Evolutionary conservation across 208 protist genomes (phyloP).

Genomic region (Histomonas meleagridis): DNA sequence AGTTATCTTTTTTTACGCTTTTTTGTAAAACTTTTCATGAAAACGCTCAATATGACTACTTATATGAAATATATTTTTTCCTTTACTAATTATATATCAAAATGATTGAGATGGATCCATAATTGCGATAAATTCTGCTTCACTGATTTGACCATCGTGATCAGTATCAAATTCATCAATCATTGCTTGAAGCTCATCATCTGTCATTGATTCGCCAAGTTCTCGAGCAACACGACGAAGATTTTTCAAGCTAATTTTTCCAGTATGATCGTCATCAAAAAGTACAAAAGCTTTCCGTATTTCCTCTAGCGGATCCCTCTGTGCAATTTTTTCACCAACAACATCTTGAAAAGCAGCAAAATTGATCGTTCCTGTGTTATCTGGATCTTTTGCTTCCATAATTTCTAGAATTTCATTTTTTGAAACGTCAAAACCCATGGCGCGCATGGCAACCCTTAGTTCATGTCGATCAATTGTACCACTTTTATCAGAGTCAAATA

Average conservation of each 20-base stretch:
- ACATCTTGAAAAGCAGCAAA: neutral
- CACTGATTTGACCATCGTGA: slow-evolving; percentile 61
- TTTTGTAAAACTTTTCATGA: no score
- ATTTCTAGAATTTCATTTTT: neutral
- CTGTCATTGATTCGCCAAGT: slow-evolving; percentile 51
- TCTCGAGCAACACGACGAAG: slow-evolving; percentile 52
- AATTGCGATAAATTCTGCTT: slow-evolving; percentile 23
- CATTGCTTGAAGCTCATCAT: slow-evolving; percentile 87
- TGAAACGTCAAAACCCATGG: slow-evolving; percentile 3
- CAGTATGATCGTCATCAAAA: slow-evolving; percentile 58
- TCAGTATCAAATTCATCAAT: slow-evolving; percentile 86
- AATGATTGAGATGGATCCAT: no score
- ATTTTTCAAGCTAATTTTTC: slow-evolving; percentile 54
- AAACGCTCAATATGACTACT: no score
- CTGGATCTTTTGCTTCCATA: neutral
- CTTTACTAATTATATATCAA: no score
- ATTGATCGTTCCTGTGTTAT: neutral
- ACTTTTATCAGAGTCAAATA: slow-evolving; percentile 20
- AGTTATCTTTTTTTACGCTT: no score
- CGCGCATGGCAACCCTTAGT: neutral
- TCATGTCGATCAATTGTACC: slow-evolving; percentile 6
- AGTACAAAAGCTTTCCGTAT: slow-evolving; percentile 57
- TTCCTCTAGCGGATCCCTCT: slow-evolving; percentile 54
- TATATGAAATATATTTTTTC: no score
- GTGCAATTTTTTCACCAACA: slow-evolving; percentile 51